Evolutionary conservation across 352 stramenopile species (phyloP).

Genomic region (Phytopythium sindhum): DNA sequence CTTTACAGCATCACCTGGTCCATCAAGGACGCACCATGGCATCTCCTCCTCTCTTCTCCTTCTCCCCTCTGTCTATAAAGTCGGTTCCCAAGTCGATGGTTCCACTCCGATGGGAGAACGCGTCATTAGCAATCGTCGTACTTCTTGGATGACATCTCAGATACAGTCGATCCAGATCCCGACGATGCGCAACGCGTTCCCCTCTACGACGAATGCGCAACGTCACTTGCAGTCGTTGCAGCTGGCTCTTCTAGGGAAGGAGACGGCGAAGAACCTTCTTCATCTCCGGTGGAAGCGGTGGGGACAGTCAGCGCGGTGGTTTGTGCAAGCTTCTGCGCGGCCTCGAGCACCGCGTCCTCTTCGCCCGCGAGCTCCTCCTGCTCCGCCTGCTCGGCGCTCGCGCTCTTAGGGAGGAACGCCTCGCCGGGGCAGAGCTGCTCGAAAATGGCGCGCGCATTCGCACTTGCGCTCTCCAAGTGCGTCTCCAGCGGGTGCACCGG

Average conservation of each 20-base stretch:
- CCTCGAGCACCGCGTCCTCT: slow-evolving; percentile 54
- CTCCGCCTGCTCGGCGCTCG: slow-evolving; percentile 51
- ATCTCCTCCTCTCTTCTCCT: not conserved
- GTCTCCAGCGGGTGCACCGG: slow-evolving; percentile 46
- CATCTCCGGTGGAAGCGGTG: not conserved
- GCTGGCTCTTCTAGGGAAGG: not conserved
- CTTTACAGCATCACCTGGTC: too few species aligned
- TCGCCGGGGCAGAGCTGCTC: slow-evolving; percentile 54
- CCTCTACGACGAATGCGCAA: not conserved
- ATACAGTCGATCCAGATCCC: not conserved
- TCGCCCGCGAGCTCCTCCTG: slow-evolving; percentile 57
- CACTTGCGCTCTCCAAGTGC: slow-evolving; percentile 55
- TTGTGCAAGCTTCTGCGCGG: slow-evolving; percentile 45
- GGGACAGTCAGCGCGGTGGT: slow-evolving; percentile 1
- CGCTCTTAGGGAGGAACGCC: slow-evolving; percentile 59
- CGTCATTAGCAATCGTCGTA: not conserved
- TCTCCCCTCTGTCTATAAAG: not conserved
- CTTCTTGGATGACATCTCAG: too few species aligned
- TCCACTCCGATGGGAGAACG: not conserved
- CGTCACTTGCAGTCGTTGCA: not conserved
- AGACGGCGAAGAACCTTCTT: not conserved
- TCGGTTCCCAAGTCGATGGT: not conserved
- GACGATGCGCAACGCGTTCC: not conserved
- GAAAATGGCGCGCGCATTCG: slow-evolving; percentile 63
- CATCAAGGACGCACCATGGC: not conserved